Conservation (phyloP, 306 rosid species). For the Glycine soja region DNA sequence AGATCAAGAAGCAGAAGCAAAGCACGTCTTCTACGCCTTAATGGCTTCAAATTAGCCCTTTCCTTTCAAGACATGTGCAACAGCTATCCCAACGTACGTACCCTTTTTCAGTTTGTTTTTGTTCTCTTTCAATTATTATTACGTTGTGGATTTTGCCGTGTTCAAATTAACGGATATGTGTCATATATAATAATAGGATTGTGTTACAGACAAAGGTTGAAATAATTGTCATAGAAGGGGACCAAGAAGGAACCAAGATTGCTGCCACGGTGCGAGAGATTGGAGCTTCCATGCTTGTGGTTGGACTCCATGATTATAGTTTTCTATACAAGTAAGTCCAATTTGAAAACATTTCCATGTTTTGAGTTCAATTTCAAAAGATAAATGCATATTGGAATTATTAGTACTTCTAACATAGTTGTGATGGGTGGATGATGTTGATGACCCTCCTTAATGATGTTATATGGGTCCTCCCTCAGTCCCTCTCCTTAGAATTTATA, state of each 20-base stretch:
- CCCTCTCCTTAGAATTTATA: background rate
- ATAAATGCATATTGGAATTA: background rate
- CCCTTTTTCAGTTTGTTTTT: background rate
- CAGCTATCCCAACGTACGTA: constrained; percentile 72
- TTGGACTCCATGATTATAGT: constrained; percentile 84
- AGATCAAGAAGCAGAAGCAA: constrained; percentile 51
- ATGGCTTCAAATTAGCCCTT: constrained; percentile 83
- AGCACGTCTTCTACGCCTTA: constrained; percentile 67
- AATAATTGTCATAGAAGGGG: constrained; percentile 77
- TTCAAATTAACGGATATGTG: background rate
- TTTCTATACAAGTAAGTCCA: constrained; percentile 82
- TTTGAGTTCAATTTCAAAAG: constrained; percentile 10
- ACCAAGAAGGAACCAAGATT: constrained; percentile 63
- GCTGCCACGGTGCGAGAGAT: constrained; percentile 63
- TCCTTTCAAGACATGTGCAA: constrained; percentile 81
- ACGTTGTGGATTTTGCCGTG: background rate
- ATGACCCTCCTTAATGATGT: background rate
- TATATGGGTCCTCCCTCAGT: background rate
- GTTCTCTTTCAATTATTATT: background rate
- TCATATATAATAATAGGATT: constrained; percentile 63
- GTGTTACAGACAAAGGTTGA: constrained; percentile 88
- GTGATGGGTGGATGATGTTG: background rate
- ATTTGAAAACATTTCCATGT: background rate
- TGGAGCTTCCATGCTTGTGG: constrained; percentile 75
- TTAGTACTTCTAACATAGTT: background rate